phyloP scores from a whole-genome alignment of 2,329 filamentous ascomycete genomes.

The Colletotrichum sp. region DNA sequence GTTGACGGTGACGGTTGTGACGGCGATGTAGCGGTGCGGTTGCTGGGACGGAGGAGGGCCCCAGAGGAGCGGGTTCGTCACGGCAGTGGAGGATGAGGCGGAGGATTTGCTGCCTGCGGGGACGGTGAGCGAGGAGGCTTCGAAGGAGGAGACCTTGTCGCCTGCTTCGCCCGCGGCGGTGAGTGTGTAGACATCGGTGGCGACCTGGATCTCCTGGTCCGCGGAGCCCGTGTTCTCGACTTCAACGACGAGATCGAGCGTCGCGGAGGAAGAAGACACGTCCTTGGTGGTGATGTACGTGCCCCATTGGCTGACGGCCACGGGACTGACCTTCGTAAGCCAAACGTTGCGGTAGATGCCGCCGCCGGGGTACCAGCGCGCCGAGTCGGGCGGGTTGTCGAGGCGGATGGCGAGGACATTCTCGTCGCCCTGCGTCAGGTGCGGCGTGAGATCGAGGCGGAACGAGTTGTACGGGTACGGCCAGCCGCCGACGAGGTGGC shows the following conservation, averaged over 20 bases:
- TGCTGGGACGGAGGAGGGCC: conserved; percentile 48
- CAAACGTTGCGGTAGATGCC: conserved; percentile 61
- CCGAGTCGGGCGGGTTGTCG: conserved; percentile 52
- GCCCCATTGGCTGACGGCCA: conserved; percentile 55
- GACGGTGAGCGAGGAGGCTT: conserved; percentile 32
- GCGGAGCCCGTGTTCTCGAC: conserved; percentile 47
- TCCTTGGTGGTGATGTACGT: conserved; percentile 51
- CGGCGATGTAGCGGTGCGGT: conserved; percentile 53
- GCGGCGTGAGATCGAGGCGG: conserved; percentile 53
- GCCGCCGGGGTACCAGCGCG: conserved; percentile 60
- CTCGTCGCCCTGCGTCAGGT: conserved; percentile 34
- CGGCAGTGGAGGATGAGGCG: conserved; percentile 33
- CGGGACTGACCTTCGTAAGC: conserved; percentile 51
- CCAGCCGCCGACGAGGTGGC: conserved; percentile 54
- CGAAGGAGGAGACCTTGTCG: conserved; percentile 37
- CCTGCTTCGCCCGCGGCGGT: conserved; percentile 34
- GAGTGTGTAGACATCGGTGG: conserved; percentile 43
- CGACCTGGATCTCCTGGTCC: conserved; percentile 38
- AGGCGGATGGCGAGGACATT: conserved; percentile 56
- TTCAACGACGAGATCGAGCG: conserved; percentile 46
- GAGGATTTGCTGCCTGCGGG: conserved; percentile 33
- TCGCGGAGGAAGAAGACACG: conserved; percentile 50
- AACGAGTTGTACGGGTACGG: conserved; percentile 57
- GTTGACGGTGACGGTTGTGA: conserved; percentile 40
- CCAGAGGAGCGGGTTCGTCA: conserved; percentile 49